Conservation (phyloP, 2,329 filamentous ascomycete genomes). For the Sporothrix variecibatus region DNA sequence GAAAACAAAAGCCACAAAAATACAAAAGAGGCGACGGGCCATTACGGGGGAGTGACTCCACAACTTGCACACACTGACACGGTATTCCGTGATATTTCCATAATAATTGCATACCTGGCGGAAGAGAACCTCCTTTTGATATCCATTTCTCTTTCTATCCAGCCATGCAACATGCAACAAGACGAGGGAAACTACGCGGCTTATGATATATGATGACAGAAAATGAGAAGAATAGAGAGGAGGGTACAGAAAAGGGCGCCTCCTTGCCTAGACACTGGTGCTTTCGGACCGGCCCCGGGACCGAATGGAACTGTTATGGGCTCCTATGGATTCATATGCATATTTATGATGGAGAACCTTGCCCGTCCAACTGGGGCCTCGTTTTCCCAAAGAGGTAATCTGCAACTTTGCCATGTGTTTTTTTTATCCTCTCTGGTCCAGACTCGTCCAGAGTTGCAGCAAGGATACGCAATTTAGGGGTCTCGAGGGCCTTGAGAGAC, state of each 20-base stretch:
- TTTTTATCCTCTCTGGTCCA: neutral
- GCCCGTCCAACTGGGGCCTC: neutral
- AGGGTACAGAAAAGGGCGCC: neutral
- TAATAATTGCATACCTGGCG: neutral
- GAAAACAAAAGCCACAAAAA: neutral
- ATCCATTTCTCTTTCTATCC: neutral
- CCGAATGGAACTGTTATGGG: neutral
- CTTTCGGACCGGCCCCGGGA: too few relatives aligned
- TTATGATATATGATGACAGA: neutral
- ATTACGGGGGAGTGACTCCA: neutral
- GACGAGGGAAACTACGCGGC: neutral
- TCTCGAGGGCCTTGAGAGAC: too few relatives aligned
- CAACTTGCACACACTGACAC: neutral
- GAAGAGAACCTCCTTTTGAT: neutral
- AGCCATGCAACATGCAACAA: neutral
- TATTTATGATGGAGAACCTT: neutral
- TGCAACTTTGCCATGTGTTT: neutral
- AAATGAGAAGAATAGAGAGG: neutral
- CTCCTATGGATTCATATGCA: neutral
- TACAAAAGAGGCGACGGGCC: neutral
- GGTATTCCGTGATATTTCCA: neutral
- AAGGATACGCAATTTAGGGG: neutral
- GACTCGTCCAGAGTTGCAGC: neutral
- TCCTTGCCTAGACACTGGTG: neutral
- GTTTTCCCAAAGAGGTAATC: neutral